Percentiles rank a stretch among this genome's conserved stretches.
Evolutionary conservation across 306 rosid species (phyloP).

Genomic region (Fragaria vesca): DNA sequence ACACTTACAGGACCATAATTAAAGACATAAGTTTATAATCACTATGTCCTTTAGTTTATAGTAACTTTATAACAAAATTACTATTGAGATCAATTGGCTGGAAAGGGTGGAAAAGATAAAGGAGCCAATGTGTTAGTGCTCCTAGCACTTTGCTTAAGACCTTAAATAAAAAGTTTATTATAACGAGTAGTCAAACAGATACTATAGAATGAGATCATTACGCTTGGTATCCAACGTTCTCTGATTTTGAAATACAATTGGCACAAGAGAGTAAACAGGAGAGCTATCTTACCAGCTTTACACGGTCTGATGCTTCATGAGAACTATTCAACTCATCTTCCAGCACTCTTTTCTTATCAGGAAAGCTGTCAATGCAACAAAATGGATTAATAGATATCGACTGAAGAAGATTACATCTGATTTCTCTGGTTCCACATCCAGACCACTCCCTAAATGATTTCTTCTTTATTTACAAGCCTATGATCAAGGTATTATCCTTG

Average conservation of each 20-base stretch:
- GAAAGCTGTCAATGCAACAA: constrained; percentile 56
- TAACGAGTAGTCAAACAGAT: neutral
- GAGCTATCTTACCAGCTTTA: constrained; percentile 60
- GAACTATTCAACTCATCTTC: constrained; percentile 44
- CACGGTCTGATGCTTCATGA: constrained; percentile 44
- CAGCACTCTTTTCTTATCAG: constrained; percentile 56
- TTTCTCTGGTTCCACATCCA: constrained; percentile 8
- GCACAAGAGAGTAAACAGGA: constrained; percentile 10
- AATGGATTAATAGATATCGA: constrained; percentile 18
- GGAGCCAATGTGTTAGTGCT: neutral
- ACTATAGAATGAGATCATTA: neutral
- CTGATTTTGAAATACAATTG: neutral
- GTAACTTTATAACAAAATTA: neutral
- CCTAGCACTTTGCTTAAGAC: neutral
- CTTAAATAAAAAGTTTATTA: neutral
- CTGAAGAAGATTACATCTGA: constrained; percentile 15
- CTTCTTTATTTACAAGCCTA: constrained; percentile 15
- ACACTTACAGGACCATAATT: neutral
- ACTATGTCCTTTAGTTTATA: neutral
- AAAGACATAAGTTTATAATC: neutral
- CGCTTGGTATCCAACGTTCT: neutral
- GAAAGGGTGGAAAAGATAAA: neutral
- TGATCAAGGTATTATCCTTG: constrained; percentile 1
- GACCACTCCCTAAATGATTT: constrained; percentile 17
- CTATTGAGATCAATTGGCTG: neutral